These are phyloP conservation scores for Boechera retrofracta DNA, from an alignment of 345 rosid species.

Conservation along the genomic window DNA sequence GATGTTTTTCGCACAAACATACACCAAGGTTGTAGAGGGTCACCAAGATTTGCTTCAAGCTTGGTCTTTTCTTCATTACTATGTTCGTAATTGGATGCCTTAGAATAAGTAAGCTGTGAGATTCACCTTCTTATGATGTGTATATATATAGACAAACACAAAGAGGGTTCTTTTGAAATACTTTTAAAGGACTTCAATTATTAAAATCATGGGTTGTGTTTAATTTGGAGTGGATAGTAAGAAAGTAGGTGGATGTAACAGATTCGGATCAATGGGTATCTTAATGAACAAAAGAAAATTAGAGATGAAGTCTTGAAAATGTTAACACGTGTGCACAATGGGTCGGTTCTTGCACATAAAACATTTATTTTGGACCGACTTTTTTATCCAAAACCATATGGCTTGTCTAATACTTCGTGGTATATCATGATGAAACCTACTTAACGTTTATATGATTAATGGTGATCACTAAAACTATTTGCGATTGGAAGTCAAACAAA, in stretches of 20 bases:
- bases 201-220: slow-evolving; percentile 42
- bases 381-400: slow-evolving; percentile 14
- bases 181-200: neutral
- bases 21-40: slow-evolving; percentile 19
- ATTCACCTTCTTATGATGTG: slow-evolving; percentile 18
- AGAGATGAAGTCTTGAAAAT: slow-evolving; percentile 20
- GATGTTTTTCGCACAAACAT: slow-evolving; percentile 25
- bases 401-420: slow-evolving; percentile 33
- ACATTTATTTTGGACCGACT: slow-evolving; percentile 36
- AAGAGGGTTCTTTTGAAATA: slow-evolving; percentile 26
- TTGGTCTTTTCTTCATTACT: slow-evolving; percentile 23
- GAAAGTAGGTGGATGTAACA: slow-evolving; percentile 45
- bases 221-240: slow-evolving; percentile 47
- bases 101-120: slow-evolving; percentile 7
- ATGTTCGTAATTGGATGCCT: slow-evolving; percentile 13
- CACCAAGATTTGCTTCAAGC: slow-evolving; percentile 32
- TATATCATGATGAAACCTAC: slow-evolving; percentile 33
- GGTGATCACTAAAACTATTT: slow-evolving; percentile 27
- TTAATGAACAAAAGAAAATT: slow-evolving; percentile 32
- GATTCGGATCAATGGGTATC: slow-evolving; percentile 36
- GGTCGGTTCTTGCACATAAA: slow-evolving; percentile 28
- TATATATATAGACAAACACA: slow-evolving; percentile 16
- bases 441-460: slow-evolving; percentile 1
- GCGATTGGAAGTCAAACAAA: neutral
- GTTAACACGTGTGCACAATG: slow-evolving; percentile 30